Evolutionary conservation across 257 asterid species (phyloP).

Genomic region (Fraxinus americana): DNA sequence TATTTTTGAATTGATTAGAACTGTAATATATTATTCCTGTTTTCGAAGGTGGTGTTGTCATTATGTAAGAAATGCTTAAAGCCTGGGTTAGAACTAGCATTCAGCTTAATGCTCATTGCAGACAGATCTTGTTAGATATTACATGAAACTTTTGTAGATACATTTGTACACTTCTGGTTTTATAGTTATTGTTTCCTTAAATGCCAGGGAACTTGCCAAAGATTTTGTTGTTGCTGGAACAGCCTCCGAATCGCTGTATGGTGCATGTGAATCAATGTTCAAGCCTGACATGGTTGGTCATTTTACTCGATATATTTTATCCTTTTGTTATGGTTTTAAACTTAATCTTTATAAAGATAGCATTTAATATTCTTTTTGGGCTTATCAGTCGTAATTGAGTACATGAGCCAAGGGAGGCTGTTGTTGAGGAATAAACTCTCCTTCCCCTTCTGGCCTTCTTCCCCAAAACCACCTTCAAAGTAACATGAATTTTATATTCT

Average conservation of each 20-base stretch:
- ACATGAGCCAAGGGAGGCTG: neutral
- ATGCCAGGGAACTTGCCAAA: constrained; percentile 92
- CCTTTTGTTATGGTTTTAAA: neutral
- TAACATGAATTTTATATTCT: neutral
- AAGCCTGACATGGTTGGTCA: constrained; percentile 87
- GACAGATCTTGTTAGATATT: neutral
- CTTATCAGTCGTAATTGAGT: neutral
- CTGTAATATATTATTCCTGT: constrained; percentile 5
- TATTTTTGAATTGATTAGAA: constrained; percentile 5
- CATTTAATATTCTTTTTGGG: neutral
- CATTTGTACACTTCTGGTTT: neutral
- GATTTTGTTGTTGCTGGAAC: constrained; percentile 98
- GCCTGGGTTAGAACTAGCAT: neutral
- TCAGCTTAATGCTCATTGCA: neutral
- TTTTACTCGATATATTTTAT: constrained; percentile 4
- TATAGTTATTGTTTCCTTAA: constrained; percentile 2
- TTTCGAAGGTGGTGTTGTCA: neutral
- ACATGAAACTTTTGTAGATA: constrained; percentile 6
- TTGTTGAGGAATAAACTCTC: neutral
- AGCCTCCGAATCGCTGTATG: constrained; percentile 95
- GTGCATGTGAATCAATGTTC: constrained; percentile 99
- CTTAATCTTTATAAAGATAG: neutral
- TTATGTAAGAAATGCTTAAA: neutral
- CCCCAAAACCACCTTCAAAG: neutral
- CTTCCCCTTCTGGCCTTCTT: constrained; percentile 1